phyloP scores from a whole-genome alignment of 345 rosid species.

The Balakata baccata region DNA sequence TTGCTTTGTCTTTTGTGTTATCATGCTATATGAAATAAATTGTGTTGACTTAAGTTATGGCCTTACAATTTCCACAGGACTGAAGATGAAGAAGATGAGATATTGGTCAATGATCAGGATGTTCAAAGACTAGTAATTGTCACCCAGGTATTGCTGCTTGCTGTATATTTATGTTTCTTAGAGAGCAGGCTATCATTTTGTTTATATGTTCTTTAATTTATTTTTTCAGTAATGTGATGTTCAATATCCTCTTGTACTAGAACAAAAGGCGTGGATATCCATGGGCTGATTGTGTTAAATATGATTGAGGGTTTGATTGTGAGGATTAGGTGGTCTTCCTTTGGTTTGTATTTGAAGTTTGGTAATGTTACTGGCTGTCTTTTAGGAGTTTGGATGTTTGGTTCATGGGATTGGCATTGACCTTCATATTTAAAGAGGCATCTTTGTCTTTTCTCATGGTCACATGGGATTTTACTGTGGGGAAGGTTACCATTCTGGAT shows the following conservation, averaged over 20 bases:
- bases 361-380: neutral
- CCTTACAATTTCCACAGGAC: constrained; percentile 40
- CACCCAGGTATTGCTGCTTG: constrained; percentile 60
- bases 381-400: neutral
- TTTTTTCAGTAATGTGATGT: neutral
- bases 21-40: neutral
- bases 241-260: neutral
- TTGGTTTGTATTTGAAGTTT: neutral
- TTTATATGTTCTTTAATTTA: neutral
- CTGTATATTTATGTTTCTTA: neutral
- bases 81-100: constrained; percentile 82
- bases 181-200: neutral
- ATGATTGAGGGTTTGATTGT: neutral
- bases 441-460: neutral
- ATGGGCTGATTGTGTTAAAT: neutral
- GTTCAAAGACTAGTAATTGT: constrained; percentile 95
- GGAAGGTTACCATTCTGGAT: neutral
- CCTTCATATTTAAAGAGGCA: neutral
- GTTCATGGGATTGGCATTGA: neutral
- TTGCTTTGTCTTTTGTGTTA: neutral
- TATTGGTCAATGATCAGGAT: constrained; percentile 52
- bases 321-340: neutral
- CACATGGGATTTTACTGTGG: neutral
- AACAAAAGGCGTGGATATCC: too few species aligned
- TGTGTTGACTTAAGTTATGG: neutral